Base-by-base conservation (phyloP, 1,139 yeast species). In the Yamadazyma diospyri region DNA sequence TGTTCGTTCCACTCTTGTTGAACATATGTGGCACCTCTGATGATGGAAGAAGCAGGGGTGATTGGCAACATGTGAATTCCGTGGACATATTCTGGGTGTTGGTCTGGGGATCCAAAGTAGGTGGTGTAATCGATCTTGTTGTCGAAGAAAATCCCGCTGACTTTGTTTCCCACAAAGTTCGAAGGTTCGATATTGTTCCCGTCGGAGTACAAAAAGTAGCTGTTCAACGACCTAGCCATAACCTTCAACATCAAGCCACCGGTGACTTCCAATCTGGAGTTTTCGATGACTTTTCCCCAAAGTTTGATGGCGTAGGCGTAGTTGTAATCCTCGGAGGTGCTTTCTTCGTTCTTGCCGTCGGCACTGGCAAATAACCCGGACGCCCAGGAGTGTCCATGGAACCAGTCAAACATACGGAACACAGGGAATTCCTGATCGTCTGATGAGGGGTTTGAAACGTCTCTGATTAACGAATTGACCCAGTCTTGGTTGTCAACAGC, bases 61-160 rank as follows among this genome's bases (percentile, higher is more conserved):
- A 86, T 66, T 16, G 98, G 64, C 17, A 92, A 69, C 81, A 94
- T 92, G 55, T 92, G 97, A 42, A 92, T 89, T 53, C 97, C 96
- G 51, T 89, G 97, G 35, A 92, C 88, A 56, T 83, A 92, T 57
- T 89, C 92, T 10, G 71, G 65, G 37, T 68, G 57, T 10, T 33
- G 28, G 57, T 77, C 75, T 33, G 57, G 51, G 27, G 71, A 51
- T 44, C 62, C 50, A 74, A 64, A 36, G 74, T 69, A 39, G 55
- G 57, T 92, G 3, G 96, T 87, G 61, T 86, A 95, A 47, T 86
- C 95, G 38, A 86, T 62, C 61, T 92, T 89, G 60, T 89, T 89
- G 57, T 89, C 97, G 55, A 78, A 83, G 32, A 81, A 53, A 26
- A 85, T 84, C 42, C 95, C 95, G 29, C 85, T 66, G 15, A 81